Evolutionary conservation across 371 early-diverging fungal species (phyloP).

Genomic region (Apophysomyces ossiformis): DNA sequence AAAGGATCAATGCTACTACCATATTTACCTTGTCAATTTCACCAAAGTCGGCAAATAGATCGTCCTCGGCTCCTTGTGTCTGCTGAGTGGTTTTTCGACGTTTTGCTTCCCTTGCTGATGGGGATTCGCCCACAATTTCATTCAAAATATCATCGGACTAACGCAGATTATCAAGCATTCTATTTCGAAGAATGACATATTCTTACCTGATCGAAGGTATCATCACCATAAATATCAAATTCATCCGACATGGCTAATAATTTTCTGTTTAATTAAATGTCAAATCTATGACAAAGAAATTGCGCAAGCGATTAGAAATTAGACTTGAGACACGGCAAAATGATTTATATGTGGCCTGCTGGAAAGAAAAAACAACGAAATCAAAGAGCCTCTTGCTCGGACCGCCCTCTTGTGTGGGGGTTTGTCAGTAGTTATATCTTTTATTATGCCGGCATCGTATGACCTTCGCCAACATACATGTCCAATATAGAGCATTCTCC

Average conservation of each 20-base stretch:
- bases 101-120: slow-evolving; percentile 33
- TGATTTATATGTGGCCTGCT: slow-evolving; percentile 5
- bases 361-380: slow-evolving; percentile 3
- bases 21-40: slow-evolving; percentile 37
- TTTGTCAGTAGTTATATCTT: neutral
- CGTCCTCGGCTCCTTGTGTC: slow-evolving; percentile 26
- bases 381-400: slow-evolving; percentile 8
- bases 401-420: slow-evolving; percentile 13
- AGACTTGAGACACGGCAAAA: slow-evolving; percentile 1
- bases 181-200: neutral
- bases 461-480: slow-evolving; percentile 7
- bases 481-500: slow-evolving; percentile 9
- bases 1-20: neutral
- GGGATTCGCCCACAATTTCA: slow-evolving; percentile 44
- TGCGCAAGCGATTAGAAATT: slow-evolving; percentile 9
- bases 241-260: slow-evolving; percentile 33
- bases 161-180: neutral
- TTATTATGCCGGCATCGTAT: slow-evolving; percentile 8
- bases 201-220: slow-evolving; percentile 44
- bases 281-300: slow-evolving; percentile 11
- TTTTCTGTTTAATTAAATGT: slow-evolving; percentile 8
- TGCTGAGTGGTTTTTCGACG: slow-evolving; percentile 24
- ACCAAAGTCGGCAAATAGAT: slow-evolving; percentile 44
- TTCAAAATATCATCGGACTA: slow-evolving; percentile 46
- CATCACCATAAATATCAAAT: slow-evolving; percentile 55